Base-by-base conservation (phyloP, 371 early-diverging fungal genomes). In the Circinella minor region DNA sequence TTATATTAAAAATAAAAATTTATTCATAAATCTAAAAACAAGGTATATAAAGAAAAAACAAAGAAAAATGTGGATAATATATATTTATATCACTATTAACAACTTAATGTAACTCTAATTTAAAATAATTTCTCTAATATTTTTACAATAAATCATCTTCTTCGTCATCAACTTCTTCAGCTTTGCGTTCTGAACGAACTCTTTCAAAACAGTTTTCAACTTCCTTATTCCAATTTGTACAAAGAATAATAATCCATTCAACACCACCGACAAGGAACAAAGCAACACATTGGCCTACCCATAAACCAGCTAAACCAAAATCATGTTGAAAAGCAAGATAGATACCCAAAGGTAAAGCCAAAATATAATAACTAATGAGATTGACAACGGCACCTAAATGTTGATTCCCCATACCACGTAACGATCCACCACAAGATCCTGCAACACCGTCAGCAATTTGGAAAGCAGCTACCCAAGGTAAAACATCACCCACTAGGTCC, bases 391-490 rank as follows among this genome's bases (percentile, higher is more conserved):
- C 90, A 4, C 89, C 90, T n/a, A 86, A 36, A n/a, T 87, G 81
- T 66, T 90, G 91, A 37, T 84, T 72, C 36, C 89, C 90, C 17
- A 85, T 76, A 38, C 89, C 89, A 55, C 92, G 85, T 8, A 91
- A 73, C 5, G 89, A 81, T 37, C 92, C 91, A 10, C 88, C 88
- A 20, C 86, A 80, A 13, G 88, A 83, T 47, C 83, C 82, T 37
- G 85, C 86, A 3, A 88, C 61, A 4, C 87, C 85, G 69, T 91
- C 92, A 36, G 76, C 74, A 6, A 94, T 76, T 74, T 95, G 95
- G 81, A 90, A 93, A 36, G 88, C 59, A 0, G 93, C 92, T 18
- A 82, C 90, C 18, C 91, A 74, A 0, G 94, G 94, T 71, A 94
- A 74, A 34, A 94, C 79, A 39, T 69, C 59, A 1, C 90, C 87